These are phyloP conservation scores for Ascochyta koolunga DNA, from an alignment of 2,329 filamentous ascomycete genomes.

Conservation along the genomic window DNA sequence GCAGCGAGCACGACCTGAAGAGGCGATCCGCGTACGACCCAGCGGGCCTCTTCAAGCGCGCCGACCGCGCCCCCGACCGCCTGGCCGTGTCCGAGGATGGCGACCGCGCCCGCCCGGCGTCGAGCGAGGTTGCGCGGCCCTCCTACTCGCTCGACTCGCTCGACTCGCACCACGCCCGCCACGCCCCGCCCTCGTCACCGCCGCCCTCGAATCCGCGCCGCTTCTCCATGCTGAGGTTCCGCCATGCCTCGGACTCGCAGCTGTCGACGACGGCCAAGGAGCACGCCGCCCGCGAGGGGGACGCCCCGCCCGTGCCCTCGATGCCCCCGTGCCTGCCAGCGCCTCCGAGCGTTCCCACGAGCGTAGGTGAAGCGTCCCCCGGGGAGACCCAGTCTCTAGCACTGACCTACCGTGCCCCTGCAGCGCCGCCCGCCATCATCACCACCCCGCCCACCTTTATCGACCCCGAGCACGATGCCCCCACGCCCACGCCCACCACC, in stretches of 20 bases:
- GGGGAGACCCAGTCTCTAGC: conserved; percentile 4
- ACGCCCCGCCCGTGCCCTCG: conserved; percentile 39
- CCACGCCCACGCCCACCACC: neutral
- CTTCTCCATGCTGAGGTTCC: conserved; percentile 77
- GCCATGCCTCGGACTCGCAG: conserved; percentile 92
- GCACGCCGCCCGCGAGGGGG: conserved; percentile 60
- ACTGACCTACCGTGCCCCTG: conserved; percentile 31
- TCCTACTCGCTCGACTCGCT: conserved; percentile 1
- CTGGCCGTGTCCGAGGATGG: conserved; percentile 45
- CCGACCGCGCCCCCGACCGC: conserved; percentile 35
- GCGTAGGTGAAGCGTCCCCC: neutral
- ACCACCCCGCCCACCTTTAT: conserved; percentile 83
- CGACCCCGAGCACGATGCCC: conserved; percentile 25
- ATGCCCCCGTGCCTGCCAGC: conserved; percentile 47
- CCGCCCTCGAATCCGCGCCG: conserved; percentile 55
- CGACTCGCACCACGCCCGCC: conserved; percentile 18
- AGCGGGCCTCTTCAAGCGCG: conserved; percentile 44
- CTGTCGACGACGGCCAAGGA: conserved; percentile 77
- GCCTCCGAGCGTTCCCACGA: conserved; percentile 8
- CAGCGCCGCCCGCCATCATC: conserved; percentile 74
- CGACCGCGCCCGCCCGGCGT: conserved; percentile 36
- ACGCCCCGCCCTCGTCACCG: conserved; percentile 45
- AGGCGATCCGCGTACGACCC: conserved; percentile 54
- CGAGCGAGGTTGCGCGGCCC: conserved; percentile 31
- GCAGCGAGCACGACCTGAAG: conserved; percentile 50